Percentiles rank a stretch among this genome's conserved stretches.
Conservation (phyloP, 140 eudicot genomes). For the Bidens hawaiensis region DNA sequence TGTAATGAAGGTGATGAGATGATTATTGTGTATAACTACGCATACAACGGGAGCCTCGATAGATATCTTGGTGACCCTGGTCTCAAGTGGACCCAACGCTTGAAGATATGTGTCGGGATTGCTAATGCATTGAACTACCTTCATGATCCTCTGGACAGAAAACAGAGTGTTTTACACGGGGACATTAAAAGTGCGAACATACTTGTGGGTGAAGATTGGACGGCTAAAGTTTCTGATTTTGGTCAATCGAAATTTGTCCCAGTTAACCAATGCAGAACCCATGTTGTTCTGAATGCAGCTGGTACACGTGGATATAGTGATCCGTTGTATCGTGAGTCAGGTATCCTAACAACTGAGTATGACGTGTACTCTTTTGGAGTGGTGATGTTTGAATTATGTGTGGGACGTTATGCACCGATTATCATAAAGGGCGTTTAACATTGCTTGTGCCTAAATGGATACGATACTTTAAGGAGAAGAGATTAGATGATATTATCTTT, state of each 20-base stretch:
- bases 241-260: neutral
- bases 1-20: neutral
- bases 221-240: constrained; percentile 3
- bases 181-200: constrained; percentile 14
- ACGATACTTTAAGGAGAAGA: neutral
- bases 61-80: neutral
- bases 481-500: constrained; percentile 1
- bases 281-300: neutral
- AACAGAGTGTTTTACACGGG: neutral
- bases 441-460: neutral
- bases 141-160: neutral
- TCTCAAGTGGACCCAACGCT: constrained; percentile 15
- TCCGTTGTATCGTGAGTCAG: neutral
- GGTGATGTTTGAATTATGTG: constrained; percentile 23
- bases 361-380: constrained; percentile 22
- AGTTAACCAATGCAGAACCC: neutral
- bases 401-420: neutral
- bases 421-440: neutral
- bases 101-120: constrained; percentile 12
- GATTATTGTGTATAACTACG: neutral
- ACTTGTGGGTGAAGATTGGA: constrained; percentile 8
- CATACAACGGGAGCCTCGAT: constrained; percentile 13
- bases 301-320: constrained; percentile 3
- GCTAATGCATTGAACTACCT: constrained; percentile 5
- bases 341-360: neutral